phyloP scores from a whole-genome alignment of 2,329 filamentous ascomycete species.

The Leptoxyphium fumago region DNA sequence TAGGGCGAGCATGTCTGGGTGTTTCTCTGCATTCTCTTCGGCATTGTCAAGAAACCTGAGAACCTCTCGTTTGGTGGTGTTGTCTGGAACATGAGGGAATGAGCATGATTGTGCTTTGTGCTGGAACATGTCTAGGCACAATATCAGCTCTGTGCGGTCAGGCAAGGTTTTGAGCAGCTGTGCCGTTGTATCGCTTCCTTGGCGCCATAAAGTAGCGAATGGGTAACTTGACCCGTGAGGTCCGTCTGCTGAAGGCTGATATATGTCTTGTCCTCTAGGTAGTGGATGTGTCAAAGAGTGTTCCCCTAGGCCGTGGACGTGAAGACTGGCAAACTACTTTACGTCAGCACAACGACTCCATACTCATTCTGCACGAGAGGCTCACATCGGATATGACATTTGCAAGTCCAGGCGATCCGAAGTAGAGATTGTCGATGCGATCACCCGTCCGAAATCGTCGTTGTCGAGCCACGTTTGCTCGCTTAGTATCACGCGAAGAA shows the following conservation, averaged over 20 bases:
- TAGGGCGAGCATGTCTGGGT: constrained; percentile 34
- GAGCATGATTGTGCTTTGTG: constrained; percentile 28
- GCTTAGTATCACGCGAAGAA: constrained; percentile 7
- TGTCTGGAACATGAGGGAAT: constrained; percentile 31
- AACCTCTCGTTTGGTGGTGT: constrained; percentile 29
- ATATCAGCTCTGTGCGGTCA: constrained; percentile 24
- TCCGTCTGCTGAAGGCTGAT: constrained; percentile 19
- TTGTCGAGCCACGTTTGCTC: constrained; percentile 13
- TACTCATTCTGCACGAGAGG: background rate
- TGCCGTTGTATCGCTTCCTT: background rate
- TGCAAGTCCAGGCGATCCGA: constrained; percentile 34
- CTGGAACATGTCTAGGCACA: constrained; percentile 28
- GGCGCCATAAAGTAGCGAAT: constrained; percentile 29
- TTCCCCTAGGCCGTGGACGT: constrained; percentile 15
- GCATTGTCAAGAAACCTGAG: constrained; percentile 29
- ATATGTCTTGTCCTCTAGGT: constrained; percentile 23
- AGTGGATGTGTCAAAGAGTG: constrained; percentile 30
- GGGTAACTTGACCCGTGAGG: constrained; percentile 25
- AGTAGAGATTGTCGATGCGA: constrained; percentile 33
- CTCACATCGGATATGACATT: constrained; percentile 33
- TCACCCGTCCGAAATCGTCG: constrained; percentile 24
- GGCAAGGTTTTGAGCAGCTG: constrained; percentile 19
- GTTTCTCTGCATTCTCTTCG: constrained; percentile 27
- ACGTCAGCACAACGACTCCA: background rate
- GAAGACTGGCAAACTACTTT: constrained; percentile 27